These are phyloP conservation scores for Rhizopus arrhizus DNA, from an alignment of 371 early-diverging fungal species.

Conservation along the genomic window DNA sequence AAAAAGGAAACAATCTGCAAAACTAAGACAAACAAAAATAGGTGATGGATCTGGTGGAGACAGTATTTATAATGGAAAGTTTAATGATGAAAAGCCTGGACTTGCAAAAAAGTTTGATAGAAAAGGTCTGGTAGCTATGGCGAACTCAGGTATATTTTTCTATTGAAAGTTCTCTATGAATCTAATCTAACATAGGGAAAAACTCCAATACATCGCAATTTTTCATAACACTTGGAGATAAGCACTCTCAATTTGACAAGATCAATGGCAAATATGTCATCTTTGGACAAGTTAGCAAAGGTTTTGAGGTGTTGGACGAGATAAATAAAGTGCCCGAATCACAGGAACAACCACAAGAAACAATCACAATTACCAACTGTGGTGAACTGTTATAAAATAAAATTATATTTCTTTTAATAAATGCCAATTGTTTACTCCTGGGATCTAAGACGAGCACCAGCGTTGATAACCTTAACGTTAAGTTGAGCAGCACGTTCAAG, in stretches of 20 bases:
- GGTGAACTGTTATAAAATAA: slow-evolving; percentile 26
- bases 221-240: slow-evolving; percentile 66
- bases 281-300: slow-evolving; percentile 72
- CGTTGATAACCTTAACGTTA: slow-evolving; percentile 97
- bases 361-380: slow-evolving; percentile 44
- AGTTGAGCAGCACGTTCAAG: slow-evolving; percentile 97
- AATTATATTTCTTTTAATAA: neutral
- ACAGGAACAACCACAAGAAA: slow-evolving; percentile 42
- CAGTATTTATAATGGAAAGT: slow-evolving; percentile 68
- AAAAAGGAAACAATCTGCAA: neutral
- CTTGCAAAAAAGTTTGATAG: slow-evolving; percentile 52
- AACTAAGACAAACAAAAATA: slow-evolving; percentile 3
- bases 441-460: slow-evolving; percentile 92
- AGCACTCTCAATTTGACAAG: slow-evolving; percentile 52
- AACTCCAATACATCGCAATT: slow-evolving; percentile 87
- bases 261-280: slow-evolving; percentile 80
- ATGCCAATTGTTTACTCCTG: slow-evolving; percentile 67
- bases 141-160: slow-evolving; percentile 61
- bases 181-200: slow-evolving; percentile 41
- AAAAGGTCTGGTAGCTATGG: slow-evolving; percentile 74
- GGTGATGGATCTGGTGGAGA: slow-evolving; percentile 81
- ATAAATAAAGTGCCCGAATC: slow-evolving; percentile 46
- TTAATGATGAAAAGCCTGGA: slow-evolving; percentile 73
- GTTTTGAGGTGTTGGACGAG: slow-evolving; percentile 44
- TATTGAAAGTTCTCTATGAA: neutral